These are phyloP conservation scores for Nematodospora valgi DNA, from an alignment of 805 yeast species.

Conservation along the genomic window DNA sequence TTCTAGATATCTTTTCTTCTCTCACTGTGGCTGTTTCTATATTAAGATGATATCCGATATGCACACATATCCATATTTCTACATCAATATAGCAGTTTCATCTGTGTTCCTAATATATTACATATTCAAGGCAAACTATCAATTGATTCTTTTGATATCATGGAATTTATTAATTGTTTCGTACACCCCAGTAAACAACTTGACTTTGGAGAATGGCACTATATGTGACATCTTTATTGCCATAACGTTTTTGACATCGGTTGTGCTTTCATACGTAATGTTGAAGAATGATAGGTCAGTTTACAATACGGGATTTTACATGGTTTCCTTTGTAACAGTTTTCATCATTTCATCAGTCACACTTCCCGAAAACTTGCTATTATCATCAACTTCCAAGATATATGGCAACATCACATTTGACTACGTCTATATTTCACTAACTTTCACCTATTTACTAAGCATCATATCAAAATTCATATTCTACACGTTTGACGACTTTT, in stretches of 20 bases:
- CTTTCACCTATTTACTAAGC: conserved; percentile 13
- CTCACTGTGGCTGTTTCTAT: neutral
- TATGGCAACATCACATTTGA: conserved; percentile 19
- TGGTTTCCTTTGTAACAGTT: conserved; percentile 2
- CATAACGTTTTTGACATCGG: neutral
- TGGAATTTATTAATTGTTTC: neutral
- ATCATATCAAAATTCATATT: conserved; percentile 10
- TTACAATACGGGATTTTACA: neutral
- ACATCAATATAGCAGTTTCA: neutral
- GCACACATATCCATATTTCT: neutral
- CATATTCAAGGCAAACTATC: neutral
- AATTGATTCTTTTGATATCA: neutral
- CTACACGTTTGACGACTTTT: conserved; percentile 3
- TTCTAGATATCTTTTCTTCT: neutral
- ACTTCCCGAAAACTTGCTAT: conserved; percentile 14
- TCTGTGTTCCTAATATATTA: neutral
- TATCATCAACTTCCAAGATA: conserved; percentile 20
- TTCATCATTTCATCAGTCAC: neutral
- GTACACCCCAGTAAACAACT: neutral
- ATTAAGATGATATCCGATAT: neutral
- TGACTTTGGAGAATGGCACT: neutral
- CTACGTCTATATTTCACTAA: conserved; percentile 19
- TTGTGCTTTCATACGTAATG: neutral
- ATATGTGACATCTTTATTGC: neutral
- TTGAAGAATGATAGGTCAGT: neutral